Evolutionary conservation across 352 stramenopile genomes (phyloP).

Genomic region (Thraustochytrium sp.): DNA sequence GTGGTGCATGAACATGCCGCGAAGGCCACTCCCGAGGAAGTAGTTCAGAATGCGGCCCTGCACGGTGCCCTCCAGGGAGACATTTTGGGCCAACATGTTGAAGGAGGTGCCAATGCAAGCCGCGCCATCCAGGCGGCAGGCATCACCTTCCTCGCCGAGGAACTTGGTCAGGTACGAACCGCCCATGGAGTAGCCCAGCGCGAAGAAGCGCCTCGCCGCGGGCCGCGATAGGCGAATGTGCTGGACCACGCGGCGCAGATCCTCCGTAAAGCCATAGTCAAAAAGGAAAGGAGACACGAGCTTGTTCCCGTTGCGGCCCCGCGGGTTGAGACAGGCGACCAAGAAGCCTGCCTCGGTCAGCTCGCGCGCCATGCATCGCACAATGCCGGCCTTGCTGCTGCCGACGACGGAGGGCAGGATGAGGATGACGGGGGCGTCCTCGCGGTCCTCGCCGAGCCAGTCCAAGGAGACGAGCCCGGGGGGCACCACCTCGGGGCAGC

Average conservation of each 20-base stretch:
- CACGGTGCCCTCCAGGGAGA: neutral
- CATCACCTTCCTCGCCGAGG: neutral
- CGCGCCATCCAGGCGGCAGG: neutral
- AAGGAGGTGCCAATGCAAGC: neutral
- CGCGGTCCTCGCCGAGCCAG: neutral
- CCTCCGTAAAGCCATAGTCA: neutral
- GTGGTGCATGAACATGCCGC: neutral
- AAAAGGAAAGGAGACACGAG: neutral
- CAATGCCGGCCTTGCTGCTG: neutral
- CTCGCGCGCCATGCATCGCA: neutral
- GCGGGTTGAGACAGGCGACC: conserved; percentile 8
- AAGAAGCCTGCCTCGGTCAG: neutral
- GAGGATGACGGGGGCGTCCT: neutral
- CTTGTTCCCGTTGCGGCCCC: neutral
- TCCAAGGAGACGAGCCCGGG: neutral
- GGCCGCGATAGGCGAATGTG: neutral
- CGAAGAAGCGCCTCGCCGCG: neutral
- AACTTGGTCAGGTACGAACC: neutral
- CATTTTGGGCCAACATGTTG: neutral
- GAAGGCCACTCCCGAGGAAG: neutral
- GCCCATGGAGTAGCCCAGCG: neutral
- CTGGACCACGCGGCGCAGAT: neutral
- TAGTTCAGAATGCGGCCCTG: neutral
- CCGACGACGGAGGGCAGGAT: neutral
- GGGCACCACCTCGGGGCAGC: neutral